phyloP scores from a whole-genome alignment of 2,329 filamentous ascomycete species.

The Sporothrix globosa region DNA sequence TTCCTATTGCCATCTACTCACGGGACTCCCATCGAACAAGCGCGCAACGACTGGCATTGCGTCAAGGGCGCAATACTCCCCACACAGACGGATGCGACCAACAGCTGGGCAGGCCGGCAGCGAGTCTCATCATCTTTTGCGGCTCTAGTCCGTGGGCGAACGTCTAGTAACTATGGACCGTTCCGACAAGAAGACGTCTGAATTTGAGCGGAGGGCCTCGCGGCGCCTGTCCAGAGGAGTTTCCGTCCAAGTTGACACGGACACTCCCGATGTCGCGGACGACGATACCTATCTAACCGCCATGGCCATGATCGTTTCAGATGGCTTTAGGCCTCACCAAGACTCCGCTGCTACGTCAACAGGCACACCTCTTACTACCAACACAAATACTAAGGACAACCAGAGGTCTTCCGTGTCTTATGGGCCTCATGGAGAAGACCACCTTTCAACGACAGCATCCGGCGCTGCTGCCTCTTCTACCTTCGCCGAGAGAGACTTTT shows the following conservation, averaged over 20 bases:
- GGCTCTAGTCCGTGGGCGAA: slow-evolving; percentile 23
- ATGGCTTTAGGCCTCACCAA: slow-evolving; percentile 35
- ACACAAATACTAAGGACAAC: neutral
- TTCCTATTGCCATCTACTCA: too few relatives aligned
- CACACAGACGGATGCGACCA: neutral
- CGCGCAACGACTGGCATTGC: neutral
- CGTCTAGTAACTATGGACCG: slow-evolving; percentile 34
- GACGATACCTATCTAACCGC: slow-evolving; percentile 29
- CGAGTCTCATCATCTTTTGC: neutral
- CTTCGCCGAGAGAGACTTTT: neutral
- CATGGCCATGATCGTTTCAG: slow-evolving; percentile 31
- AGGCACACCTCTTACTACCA: neutral
- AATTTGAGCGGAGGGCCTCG: slow-evolving; percentile 36
- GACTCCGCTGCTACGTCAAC: neutral
- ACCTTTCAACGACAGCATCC: neutral
- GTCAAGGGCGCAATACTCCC: neutral
- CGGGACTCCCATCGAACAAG: neutral
- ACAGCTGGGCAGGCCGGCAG: neutral
- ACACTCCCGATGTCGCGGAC: slow-evolving; percentile 21
- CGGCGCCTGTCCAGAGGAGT: slow-evolving; percentile 32
- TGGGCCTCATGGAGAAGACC: neutral
- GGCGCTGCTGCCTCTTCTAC: slow-evolving; percentile 3
- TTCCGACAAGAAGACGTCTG: slow-evolving; percentile 34
- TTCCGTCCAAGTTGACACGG: slow-evolving; percentile 30
- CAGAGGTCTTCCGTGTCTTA: neutral